phyloP scores from a whole-genome alignment of 768 basidiomycete genomes.

The Xerocomellus chrysenteron region DNA sequence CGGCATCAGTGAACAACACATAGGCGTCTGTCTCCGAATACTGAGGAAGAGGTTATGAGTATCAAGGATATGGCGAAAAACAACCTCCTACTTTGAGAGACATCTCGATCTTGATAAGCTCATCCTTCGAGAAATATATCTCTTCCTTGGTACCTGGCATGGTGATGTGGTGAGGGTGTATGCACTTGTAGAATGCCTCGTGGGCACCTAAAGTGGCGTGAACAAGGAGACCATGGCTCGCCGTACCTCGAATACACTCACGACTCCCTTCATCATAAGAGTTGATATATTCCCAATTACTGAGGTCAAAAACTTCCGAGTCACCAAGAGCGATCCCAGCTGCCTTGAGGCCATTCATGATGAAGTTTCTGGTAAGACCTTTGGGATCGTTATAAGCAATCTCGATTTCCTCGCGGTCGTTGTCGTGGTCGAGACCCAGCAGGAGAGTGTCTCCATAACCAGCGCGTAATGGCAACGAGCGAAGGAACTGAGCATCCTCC shows the following conservation, averaged over 20 bases:
- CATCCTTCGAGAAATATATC: constrained; percentile 62
- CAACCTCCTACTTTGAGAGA: constrained; percentile 73
- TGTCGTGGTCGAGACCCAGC: constrained; percentile 88
- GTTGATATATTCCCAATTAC: constrained; percentile 74
- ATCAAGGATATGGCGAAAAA: background rate
- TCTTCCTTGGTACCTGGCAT: constrained; percentile 46
- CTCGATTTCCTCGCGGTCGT: constrained; percentile 68
- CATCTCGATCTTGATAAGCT: constrained; percentile 82
- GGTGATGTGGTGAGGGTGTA: constrained; percentile 52
- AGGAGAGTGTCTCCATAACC: constrained; percentile 79
- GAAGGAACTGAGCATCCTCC: constrained; percentile 71
- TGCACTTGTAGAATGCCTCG: constrained; percentile 80
- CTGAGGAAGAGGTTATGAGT: constrained; percentile 38
- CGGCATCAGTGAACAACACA: constrained; percentile 66
- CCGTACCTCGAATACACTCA: constrained; percentile 26
- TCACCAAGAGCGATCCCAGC: constrained; percentile 71
- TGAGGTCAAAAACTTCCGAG: constrained; percentile 58
- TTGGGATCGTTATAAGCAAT: constrained; percentile 82
- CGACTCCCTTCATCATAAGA: constrained; percentile 55
- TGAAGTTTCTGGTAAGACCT: constrained; percentile 72
- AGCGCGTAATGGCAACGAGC: constrained; percentile 72
- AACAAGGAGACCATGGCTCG: background rate
- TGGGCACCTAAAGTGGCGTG: constrained; percentile 59
- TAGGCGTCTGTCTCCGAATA: constrained; percentile 75
- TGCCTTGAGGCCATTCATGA: constrained; percentile 79